Conservation (phyloP, 106 monocot species). For the Iris macrosiphon region DNA sequence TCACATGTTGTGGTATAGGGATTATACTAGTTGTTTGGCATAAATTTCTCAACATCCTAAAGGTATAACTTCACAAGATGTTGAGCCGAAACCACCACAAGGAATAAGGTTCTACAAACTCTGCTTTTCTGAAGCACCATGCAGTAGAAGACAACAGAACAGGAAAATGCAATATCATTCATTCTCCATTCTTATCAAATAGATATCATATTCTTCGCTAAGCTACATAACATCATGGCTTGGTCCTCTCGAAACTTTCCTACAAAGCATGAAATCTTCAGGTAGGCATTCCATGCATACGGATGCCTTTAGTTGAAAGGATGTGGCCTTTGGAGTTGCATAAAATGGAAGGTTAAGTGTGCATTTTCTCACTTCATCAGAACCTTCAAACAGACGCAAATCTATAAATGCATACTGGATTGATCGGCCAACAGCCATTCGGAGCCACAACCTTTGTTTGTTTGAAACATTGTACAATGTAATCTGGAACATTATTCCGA, state of each 20-base stretch:
- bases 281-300: constrained; percentile 46
- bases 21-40: no score
- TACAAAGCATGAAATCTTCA: constrained; percentile 4
- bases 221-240: constrained; percentile 29
- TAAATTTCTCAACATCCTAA: no score
- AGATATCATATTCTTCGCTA: constrained; percentile 36
- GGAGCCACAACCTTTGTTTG: constrained; percentile 46
- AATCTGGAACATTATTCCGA: constrained; percentile 47
- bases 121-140: no score
- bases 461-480: constrained; percentile 45
- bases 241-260: constrained; percentile 32
- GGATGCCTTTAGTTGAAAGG: constrained; percentile 49
- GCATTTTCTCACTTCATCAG: constrained; percentile 30
- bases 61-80: no score
- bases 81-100: no score
- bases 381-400: constrained; percentile 32
- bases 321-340: constrained; percentile 41
- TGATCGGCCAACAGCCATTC: constrained; percentile 32
- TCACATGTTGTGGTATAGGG: no score
- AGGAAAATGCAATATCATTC: no score
- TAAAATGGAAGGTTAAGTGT: constrained; percentile 42
- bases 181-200: constrained; percentile 28
- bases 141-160: no score
- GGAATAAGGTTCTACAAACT: no score
- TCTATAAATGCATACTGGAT: constrained; percentile 50